Conservation (phyloP, 352 stramenopile genomes). For the Phytophthora idaei region DNA sequence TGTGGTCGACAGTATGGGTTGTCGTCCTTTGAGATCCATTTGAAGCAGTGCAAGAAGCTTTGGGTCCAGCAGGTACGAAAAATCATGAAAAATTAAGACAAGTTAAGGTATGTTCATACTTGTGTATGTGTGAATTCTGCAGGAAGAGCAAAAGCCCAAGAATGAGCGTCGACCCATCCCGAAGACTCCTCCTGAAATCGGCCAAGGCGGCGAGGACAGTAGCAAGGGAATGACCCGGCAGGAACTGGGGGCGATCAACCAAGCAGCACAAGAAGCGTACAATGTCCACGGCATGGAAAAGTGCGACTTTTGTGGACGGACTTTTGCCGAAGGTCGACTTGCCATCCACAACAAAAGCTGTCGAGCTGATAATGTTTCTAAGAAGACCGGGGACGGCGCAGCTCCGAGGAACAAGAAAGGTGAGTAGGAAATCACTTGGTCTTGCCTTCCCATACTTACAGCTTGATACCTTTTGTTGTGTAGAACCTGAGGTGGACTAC, state of each 20-base stretch:
- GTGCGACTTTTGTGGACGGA: constrained; percentile 74
- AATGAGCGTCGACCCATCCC: constrained; percentile 66
- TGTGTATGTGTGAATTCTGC: background rate
- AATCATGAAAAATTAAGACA: constrained; percentile 20
- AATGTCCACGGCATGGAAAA: constrained; percentile 83
- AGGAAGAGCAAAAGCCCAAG: constrained; percentile 71
- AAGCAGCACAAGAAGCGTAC: constrained; percentile 65
- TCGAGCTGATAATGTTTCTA: constrained; percentile 42
- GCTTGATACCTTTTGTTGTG: background rate
- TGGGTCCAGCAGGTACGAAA: constrained; percentile 51
- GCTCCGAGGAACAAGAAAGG: constrained; percentile 63
- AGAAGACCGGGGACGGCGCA: constrained; percentile 57
- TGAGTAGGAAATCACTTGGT: constrained; percentile 15
- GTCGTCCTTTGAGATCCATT: constrained; percentile 84
- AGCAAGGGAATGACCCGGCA: constrained; percentile 48
- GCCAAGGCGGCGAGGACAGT: constrained; percentile 16
- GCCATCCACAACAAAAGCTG: constrained; percentile 77
- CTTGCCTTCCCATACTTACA: constrained; percentile 1
- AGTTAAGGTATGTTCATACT: background rate
- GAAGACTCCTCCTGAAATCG: constrained; percentile 63
- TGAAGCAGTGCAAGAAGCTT: constrained; percentile 87
- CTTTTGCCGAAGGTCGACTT: constrained; percentile 75
- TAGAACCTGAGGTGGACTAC: constrained; percentile 43
- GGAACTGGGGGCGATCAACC: constrained; percentile 73
- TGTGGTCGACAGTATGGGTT: constrained; percentile 80